Evolutionary conservation across 176 grass and related monocot species (phyloP).

Genomic region (Thalia dealbata): DNA sequence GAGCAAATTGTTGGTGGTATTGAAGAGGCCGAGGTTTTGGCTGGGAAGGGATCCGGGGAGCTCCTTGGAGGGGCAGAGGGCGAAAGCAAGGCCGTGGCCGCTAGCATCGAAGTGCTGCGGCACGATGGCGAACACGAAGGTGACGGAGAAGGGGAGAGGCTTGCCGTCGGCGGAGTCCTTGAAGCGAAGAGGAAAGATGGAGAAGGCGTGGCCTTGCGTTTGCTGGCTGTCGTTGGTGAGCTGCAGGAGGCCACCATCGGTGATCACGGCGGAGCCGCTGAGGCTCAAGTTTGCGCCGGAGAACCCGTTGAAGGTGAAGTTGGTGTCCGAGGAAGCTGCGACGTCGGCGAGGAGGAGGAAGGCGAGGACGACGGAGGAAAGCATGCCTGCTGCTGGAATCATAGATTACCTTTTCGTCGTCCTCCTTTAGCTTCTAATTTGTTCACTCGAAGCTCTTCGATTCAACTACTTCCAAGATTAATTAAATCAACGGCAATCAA

Average conservation of each 20-base stretch:
- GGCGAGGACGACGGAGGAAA: neutral
- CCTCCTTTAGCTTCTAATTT: no score
- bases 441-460: no score
- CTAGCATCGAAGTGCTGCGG: neutral
- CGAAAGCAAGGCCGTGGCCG: conserved; percentile 24
- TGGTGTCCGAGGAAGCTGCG: neutral
- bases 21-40: conserved; percentile 34
- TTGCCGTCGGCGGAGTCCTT: neutral
- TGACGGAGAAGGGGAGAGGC: conserved; percentile 19
- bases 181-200: neutral
- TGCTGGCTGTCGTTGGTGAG: neutral
- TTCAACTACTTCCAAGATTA: no score
- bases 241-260: neutral
- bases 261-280: neutral
- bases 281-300: neutral
- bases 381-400: neutral
- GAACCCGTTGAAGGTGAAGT: neutral
- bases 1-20: conserved; percentile 10
- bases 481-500: no score
- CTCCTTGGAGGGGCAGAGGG: conserved; percentile 12
- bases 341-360: neutral
- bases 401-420: no score
- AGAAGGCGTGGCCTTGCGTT: neutral
- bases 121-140: conserved; percentile 33
- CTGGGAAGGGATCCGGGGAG: conserved; percentile 10